Conservation (phyloP, 1,284 basidiomycete genomes). For the Cryptococcus jaspeensis region DNA sequence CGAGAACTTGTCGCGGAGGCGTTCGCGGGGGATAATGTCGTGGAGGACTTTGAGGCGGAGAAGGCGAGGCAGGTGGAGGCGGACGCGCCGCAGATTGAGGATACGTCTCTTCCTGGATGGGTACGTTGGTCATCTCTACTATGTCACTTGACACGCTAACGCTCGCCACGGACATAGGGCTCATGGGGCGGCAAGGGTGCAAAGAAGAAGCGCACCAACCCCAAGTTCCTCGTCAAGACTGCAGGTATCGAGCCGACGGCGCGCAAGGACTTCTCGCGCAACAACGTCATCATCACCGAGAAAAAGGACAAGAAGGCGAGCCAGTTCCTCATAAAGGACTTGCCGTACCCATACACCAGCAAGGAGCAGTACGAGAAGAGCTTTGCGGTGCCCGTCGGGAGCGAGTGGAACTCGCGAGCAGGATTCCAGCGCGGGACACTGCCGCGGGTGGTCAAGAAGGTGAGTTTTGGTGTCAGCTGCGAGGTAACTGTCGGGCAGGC, state of each 20-base stretch:
- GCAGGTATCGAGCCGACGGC: constrained; percentile 73
- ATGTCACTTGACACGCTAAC: background rate
- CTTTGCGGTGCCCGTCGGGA: constrained; percentile 76
- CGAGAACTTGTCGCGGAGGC: constrained; percentile 86
- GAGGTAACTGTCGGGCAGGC: background rate
- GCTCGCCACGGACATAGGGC: constrained; percentile 58
- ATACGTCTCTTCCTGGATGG: constrained; percentile 94
- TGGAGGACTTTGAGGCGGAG: constrained; percentile 76
- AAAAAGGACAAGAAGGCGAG: constrained; percentile 88
- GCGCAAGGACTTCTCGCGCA: constrained; percentile 79
- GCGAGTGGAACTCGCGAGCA: constrained; percentile 91
- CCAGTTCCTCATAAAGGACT: constrained; percentile 81
- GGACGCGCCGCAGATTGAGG: constrained; percentile 81
- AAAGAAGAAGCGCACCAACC: constrained; percentile 50
- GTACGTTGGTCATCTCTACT: constrained; percentile 55
- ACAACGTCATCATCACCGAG: constrained; percentile 91
- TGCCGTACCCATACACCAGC: constrained; percentile 91
- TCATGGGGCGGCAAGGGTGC: constrained; percentile 83
- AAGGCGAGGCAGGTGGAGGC: constrained; percentile 75
- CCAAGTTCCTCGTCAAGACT: constrained; percentile 70
- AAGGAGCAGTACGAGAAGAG: constrained; percentile 83
- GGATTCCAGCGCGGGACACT: constrained; percentile 80
- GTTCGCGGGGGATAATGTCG: constrained; percentile 93
- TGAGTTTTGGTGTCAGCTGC: constrained; percentile 31
- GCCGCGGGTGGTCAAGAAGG: constrained; percentile 83